Conservation (phyloP, 2,329 filamentous ascomycete species). For the Cryoendolithus antarcticus region DNA sequence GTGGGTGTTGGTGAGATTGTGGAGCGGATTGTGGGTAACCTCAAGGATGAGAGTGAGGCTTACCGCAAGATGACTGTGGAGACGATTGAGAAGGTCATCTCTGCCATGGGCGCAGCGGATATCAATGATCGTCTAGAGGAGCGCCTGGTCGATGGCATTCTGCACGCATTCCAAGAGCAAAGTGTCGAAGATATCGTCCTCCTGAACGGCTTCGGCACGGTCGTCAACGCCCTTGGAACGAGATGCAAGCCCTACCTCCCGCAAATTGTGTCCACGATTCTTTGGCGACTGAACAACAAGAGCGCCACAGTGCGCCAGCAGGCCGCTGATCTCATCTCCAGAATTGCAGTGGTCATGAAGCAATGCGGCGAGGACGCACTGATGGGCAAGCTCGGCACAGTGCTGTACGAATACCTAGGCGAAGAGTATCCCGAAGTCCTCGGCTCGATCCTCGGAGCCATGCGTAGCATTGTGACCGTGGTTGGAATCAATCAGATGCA, state of each 20-base stretch:
- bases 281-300: conserved; percentile 97
- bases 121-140: conserved; percentile 89
- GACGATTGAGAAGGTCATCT: conserved; percentile 92
- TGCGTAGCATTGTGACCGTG: conserved; percentile 92
- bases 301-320: conserved; percentile 93
- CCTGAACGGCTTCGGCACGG: conserved; percentile 93
- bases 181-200: conserved; percentile 92
- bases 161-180: conserved; percentile 96
- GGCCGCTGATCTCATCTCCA: conserved; percentile 88
- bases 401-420: conserved; percentile 94
- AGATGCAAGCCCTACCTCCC: conserved; percentile 93
- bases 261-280: conserved; percentile 91
- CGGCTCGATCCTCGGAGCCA: conserved; percentile 86
- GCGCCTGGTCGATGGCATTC: conserved; percentile 83
- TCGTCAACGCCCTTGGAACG: conserved; percentile 86
- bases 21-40: conserved; percentile 81
- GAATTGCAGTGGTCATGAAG: conserved; percentile 98
- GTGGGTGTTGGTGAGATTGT: conserved; percentile 95
- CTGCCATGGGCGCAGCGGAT: conserved; percentile 86
- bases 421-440: conserved; percentile 98
- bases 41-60: conserved; percentile 95
- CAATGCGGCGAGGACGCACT: conserved; percentile 93
- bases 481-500: conserved; percentile 98
- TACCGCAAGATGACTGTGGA: conserved; percentile 99
- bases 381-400: conserved; percentile 88